Conservation (phyloP, 139 green algal genomes). For the Ostreobium quekettii region DNA sequence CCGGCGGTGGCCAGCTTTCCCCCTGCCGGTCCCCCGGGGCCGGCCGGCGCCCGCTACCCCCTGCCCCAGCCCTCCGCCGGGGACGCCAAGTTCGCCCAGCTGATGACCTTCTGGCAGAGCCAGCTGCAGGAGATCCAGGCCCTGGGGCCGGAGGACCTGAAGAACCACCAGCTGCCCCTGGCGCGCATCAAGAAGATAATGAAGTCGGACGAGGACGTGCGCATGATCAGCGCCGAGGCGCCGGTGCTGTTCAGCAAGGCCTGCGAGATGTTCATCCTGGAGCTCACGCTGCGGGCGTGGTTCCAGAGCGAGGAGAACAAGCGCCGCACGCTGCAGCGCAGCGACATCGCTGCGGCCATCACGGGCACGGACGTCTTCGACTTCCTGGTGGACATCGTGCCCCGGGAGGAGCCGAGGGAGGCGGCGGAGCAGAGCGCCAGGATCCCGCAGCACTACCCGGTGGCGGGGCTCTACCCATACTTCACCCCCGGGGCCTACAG, state of each 20-base stretch:
- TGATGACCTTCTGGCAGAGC: constrained; percentile 75
- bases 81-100: too few relatives aligned
- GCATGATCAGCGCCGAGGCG: constrained; percentile 93
- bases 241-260: constrained; percentile 89
- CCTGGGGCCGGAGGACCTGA: constrained; percentile 76
- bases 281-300: constrained; percentile 88
- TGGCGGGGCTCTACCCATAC: too few relatives aligned
- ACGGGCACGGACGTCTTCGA: constrained; percentile 91
- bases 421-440: too few relatives aligned
- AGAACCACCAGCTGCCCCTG: constrained; percentile 94
- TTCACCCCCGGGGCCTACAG: too few relatives aligned
- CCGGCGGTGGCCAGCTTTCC: background rate
- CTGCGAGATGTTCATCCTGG: constrained; percentile 97
- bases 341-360: constrained; percentile 92
- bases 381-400: constrained; percentile 94
- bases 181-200: constrained; percentile 99
- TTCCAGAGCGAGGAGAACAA: constrained; percentile 94
- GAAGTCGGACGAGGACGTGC: constrained; percentile 96
- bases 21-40: background rate
- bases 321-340: constrained; percentile 87
- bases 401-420: constrained; percentile 52
- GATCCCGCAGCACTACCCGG: too few relatives aligned
- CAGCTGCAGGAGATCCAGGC: constrained; percentile 71
- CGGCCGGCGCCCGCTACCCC: too few relatives aligned
- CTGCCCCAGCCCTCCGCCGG: background rate